A percentile compares a stretch with the other conserved stretches of the same genome.
phyloP scores from a whole-genome alignment of 1,284 basidiomycete species.

The Irpex rosettiformis region DNA sequence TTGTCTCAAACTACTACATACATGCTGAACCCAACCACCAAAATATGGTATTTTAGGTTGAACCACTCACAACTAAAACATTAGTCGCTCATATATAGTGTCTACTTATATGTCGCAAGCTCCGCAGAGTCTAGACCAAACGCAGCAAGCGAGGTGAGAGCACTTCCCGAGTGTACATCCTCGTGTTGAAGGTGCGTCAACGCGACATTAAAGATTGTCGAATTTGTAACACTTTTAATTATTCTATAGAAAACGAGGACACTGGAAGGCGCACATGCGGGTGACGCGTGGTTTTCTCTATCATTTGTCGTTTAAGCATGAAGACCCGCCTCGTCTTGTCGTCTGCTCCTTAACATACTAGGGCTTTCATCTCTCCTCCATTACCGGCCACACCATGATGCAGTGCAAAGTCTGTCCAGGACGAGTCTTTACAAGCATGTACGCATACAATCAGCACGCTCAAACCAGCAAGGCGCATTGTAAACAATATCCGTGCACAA shows the following conservation, averaged over 20 bases:
- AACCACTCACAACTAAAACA: too few relatives aligned
- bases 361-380: not conserved
- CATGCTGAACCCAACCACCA: too few relatives aligned
- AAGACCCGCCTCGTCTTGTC: not conserved
- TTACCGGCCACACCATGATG: slow-evolving; percentile 3
- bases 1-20: too few relatives aligned
- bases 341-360: not conserved
- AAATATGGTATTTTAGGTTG: too few relatives aligned
- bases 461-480: slow-evolving; percentile 8
- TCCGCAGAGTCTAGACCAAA: too few relatives aligned
- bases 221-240: not conserved
- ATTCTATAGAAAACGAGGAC: not conserved
- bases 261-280: not conserved
- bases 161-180: too few relatives aligned
- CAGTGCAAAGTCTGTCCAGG: slow-evolving; percentile 12
- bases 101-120: too few relatives aligned
- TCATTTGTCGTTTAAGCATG: not conserved
- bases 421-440: slow-evolving; percentile 5
- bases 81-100: too few relatives aligned
- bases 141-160: too few relatives aligned
- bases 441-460: slow-evolving; percentile 11
- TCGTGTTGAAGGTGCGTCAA: not conserved
- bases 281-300: not conserved
- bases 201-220: not conserved
- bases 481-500: slow-evolving; percentile 6